A percentile compares a stretch with the other conserved stretches of the same genome.
These are phyloP conservation scores for Heteromeles arbutifolia DNA, from an alignment of 306 rosid genomes.

Conservation along the genomic window DNA sequence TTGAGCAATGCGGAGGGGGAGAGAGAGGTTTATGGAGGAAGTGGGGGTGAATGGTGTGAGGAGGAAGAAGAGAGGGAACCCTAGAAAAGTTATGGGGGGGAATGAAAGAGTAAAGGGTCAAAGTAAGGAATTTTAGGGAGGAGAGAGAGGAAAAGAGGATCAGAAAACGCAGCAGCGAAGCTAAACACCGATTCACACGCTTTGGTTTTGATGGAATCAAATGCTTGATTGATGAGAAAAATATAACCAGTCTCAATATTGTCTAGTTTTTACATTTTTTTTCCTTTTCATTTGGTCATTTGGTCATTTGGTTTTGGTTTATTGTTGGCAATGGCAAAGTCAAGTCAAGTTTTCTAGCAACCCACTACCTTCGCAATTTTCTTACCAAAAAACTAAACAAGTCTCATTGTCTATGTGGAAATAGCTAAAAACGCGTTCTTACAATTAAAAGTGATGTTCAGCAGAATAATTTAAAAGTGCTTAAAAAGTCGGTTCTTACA, in stretches of 20 bases:
- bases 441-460: no score
- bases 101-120: conserved; percentile 26
- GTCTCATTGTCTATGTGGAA: no score
- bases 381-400: background rate
- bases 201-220: conserved; percentile 45
- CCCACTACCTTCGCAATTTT: background rate
- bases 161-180: conserved; percentile 29
- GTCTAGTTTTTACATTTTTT: background rate
- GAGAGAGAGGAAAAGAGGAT: conserved; percentile 8
- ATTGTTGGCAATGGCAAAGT: background rate
- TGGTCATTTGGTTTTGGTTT: background rate
- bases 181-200: conserved; percentile 58
- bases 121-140: conserved; percentile 24
- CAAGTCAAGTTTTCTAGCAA: background rate
- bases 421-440: no score
- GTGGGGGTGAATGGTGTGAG: background rate
- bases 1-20: background rate
- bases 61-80: conserved; percentile 36
- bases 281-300: background rate
- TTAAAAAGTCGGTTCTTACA: no score
- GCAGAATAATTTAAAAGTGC: no score
- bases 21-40: conserved; percentile 7
- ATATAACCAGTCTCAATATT: background rate
- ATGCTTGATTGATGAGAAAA: background rate
- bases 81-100: conserved; percentile 24